phyloP scores from a whole-genome alignment of 1,139 yeast genomes.

The Insectozyma bohioensis region DNA sequence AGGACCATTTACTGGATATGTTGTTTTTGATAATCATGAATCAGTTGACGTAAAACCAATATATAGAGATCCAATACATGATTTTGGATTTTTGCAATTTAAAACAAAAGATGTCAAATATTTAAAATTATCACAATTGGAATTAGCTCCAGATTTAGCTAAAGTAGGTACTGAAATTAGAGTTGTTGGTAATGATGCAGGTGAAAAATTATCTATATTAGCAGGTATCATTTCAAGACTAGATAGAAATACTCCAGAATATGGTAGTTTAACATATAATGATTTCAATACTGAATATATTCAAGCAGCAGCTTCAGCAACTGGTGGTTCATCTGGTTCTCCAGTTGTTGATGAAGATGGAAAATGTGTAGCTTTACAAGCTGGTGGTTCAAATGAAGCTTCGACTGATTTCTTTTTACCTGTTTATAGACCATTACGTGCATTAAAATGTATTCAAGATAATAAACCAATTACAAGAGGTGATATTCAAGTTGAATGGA shows the following conservation, averaged over 20 bases:
- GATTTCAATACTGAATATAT: slow-evolving; percentile 96
- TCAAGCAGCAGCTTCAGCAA: slow-evolving; percentile 95
- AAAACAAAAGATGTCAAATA: slow-evolving; percentile 72
- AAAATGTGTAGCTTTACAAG: slow-evolving; percentile 86
- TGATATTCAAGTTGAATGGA: slow-evolving; percentile 91
- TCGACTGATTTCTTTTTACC: slow-evolving; percentile 93
- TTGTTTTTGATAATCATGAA: slow-evolving; percentile 92
- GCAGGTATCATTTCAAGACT: slow-evolving; percentile 88
- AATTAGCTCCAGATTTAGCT: slow-evolving; percentile 78
- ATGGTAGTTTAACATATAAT: slow-evolving; percentile 85
- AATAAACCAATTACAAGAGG: slow-evolving; percentile 64
- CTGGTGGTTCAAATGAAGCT: slow-evolving; percentile 90
- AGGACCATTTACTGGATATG: slow-evolving; percentile 89
- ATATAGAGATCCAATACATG: slow-evolving; percentile 85
- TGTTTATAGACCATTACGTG: slow-evolving; percentile 77
- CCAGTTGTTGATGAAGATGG: slow-evolving; percentile 92
- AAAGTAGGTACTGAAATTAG: slow-evolving; percentile 88
- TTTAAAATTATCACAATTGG: slow-evolving; percentile 66
- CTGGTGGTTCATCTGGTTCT: slow-evolving; percentile 95
- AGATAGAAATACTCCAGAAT: slow-evolving; percentile 94
- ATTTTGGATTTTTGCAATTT: slow-evolving; percentile 77
- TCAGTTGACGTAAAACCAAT: slow-evolving; percentile 85
- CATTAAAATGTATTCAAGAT: slow-evolving; percentile 69
- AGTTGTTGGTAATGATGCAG: slow-evolving; percentile 96
- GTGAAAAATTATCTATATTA: slow-evolving; percentile 85